Conservation (phyloP, 2,329 filamentous ascomycete genomes). For the Diaporthe citrichinensis region DNA sequence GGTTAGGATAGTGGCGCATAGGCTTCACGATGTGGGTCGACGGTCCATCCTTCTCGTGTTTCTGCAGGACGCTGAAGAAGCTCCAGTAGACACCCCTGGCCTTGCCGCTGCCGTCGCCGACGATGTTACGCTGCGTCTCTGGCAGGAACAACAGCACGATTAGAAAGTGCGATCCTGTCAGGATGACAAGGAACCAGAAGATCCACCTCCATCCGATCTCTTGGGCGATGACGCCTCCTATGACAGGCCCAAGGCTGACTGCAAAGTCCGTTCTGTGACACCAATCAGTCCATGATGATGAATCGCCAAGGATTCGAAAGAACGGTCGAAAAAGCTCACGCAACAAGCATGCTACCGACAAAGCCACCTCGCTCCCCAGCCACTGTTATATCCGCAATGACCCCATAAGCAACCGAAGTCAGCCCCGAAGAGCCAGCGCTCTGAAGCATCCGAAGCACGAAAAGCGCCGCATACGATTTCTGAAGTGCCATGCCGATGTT, state of each 20-base stretch:
- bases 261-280: not conserved
- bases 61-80: conserved; percentile 4
- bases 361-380: conserved; percentile 1
- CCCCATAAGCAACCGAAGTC: not conserved
- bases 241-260: conserved; percentile 49
- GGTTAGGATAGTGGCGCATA: conserved; percentile 37
- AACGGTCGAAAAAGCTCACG: not conserved
- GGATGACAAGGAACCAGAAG: conserved; percentile 56
- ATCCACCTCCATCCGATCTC: conserved; percentile 55
- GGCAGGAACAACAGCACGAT: conserved; percentile 46
- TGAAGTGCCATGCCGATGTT: conserved; percentile 18
- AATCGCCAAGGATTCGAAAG: no score
- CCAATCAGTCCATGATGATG: not conserved
- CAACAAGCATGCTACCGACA: conserved; percentile 4
- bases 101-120: conserved; percentile 48
- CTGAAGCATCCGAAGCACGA: conserved; percentile 23
- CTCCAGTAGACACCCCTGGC: conserved; percentile 28
- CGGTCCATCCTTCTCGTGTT: not conserved
- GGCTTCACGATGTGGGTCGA: conserved; percentile 7
- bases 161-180: conserved; percentile 45
- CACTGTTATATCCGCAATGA: not conserved
- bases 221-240: conserved; percentile 52
- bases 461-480: not conserved
- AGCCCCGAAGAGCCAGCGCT: conserved; percentile 1
- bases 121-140: conserved; percentile 52